These are phyloP conservation scores for Sungouiella blattae DNA, from an alignment of 805 yeast species.

Conservation along the genomic window DNA sequence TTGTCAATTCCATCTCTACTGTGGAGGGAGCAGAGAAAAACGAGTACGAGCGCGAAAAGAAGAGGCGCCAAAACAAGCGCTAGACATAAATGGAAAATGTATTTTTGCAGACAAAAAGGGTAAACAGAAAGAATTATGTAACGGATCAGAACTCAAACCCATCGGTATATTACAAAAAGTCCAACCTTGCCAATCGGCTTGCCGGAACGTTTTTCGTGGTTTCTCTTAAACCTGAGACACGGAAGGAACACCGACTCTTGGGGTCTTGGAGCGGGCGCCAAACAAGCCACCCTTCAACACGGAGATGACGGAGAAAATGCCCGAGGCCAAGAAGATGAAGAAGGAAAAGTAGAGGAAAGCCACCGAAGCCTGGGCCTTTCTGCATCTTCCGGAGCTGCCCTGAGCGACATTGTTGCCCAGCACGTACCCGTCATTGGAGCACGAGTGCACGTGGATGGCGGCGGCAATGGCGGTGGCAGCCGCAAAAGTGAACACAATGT, in stretches of 20 bases:
- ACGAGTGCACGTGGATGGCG: conserved; percentile 81
- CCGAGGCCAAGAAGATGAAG: conserved; percentile 67
- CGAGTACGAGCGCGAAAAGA: conserved; percentile 83
- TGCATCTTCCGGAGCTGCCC: conserved; percentile 82
- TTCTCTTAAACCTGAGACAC: conserved; percentile 87
- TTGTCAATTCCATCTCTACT: conserved; percentile 82
- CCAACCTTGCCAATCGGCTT: no score
- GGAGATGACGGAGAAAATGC: conserved; percentile 56
- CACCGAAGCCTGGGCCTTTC: conserved; percentile 84
- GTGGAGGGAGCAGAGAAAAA: conserved; percentile 95
- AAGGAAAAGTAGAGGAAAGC: conserved; percentile 85
- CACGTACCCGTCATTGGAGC: conserved; percentile 69
- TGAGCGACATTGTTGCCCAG: conserved; percentile 65
- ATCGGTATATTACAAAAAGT: no score
- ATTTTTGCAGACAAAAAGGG: no score
- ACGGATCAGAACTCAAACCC: no score
- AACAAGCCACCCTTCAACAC: conserved; percentile 51
- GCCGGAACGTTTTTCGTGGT: no score
- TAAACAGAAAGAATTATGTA: no score
- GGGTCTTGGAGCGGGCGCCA: conserved; percentile 40
- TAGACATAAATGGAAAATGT: no score
- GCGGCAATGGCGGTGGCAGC: conserved; percentile 95
- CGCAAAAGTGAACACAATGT: conserved; percentile 87
- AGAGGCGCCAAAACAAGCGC: conserved; percentile 47
- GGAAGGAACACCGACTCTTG: conserved; percentile 85